Evolutionary conservation across 148 eudicot species (phyloP).

Genomic region (Heliosperma pusillum): DNA sequence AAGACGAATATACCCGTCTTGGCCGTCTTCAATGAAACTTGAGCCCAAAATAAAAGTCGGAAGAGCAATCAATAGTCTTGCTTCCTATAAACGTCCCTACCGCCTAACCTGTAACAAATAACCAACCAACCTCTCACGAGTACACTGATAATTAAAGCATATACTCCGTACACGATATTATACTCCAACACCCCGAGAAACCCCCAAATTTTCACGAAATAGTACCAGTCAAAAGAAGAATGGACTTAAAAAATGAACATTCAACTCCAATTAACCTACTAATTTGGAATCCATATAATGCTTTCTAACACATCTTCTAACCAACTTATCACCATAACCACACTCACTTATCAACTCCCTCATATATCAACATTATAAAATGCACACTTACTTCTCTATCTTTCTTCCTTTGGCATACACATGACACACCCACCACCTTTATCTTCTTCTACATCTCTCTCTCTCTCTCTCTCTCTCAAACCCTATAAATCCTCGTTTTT

Average conservation of each 20-base stretch:
- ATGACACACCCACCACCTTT: slow-evolving; percentile 23
- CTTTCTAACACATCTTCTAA: slow-evolving; percentile 1
- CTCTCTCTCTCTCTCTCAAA: slow-evolving; percentile 31
- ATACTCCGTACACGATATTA: no score
- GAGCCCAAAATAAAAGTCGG: no score
- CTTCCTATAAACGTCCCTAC: no score
- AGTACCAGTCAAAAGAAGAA: neutral
- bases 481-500: slow-evolving; percentile 45
- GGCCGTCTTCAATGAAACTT: no score
- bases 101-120: no score
- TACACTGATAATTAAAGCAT: no score
- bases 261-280: slow-evolving; percentile 46
- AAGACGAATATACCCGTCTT: no score
- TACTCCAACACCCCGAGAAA: no score
- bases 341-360: slow-evolving; percentile 16
- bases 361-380: slow-evolving; percentile 28
- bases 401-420: neutral
- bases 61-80: no score
- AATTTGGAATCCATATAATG: slow-evolving; percentile 48
- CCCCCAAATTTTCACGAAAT: neutral
- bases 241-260: slow-evolving; percentile 50
- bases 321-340: slow-evolving; percentile 39
- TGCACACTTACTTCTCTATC: slow-evolving; percentile 41
- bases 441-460: slow-evolving; percentile 11
- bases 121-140: no score